Evolutionary conservation across 495 filamentous ascomycete genomes (phyloP).

Genomic region (Elasticomyces elasticus): DNA sequence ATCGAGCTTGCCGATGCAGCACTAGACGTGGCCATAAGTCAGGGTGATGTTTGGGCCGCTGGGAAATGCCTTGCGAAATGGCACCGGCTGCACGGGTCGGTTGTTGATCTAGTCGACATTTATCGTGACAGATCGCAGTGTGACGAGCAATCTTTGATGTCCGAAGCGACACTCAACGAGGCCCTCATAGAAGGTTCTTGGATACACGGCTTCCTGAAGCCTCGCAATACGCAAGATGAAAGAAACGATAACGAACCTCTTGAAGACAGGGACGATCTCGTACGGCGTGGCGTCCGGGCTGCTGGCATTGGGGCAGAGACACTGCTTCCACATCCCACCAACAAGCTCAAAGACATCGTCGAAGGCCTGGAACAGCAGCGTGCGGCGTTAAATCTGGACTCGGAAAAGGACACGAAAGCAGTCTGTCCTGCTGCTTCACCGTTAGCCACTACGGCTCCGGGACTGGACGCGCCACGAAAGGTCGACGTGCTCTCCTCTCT

Average conservation of each 20-base stretch:
- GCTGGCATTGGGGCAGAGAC: not conserved
- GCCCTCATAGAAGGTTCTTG: no score
- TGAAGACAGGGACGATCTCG: not conserved
- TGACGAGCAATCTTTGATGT: not conserved
- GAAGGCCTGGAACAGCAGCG: conserved; percentile 4
- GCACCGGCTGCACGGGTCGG: no score
- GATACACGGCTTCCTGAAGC: no score
- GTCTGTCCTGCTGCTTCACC: not conserved
- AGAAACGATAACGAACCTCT: no score
- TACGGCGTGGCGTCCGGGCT: not conserved
- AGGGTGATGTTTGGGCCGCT: no score
- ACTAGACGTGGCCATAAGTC: no score
- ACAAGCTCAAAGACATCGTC: not conserved
- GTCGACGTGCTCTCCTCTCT: conserved; percentile 45
- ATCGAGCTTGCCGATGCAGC: no score
- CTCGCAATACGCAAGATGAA: no score
- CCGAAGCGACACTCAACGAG: not conserved
- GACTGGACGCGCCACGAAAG: conserved; percentile 6
- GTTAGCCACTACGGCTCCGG: not conserved
- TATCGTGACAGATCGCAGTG: no score
- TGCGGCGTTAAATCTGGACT: not conserved
- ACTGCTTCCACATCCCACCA: not conserved
- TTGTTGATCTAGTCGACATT: no score
- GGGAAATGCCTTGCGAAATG: no score
- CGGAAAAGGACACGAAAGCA: not conserved